Base-by-base conservation (phyloP, 2,329 filamentous ascomycete species). In the Fusarium burgessii region DNA sequence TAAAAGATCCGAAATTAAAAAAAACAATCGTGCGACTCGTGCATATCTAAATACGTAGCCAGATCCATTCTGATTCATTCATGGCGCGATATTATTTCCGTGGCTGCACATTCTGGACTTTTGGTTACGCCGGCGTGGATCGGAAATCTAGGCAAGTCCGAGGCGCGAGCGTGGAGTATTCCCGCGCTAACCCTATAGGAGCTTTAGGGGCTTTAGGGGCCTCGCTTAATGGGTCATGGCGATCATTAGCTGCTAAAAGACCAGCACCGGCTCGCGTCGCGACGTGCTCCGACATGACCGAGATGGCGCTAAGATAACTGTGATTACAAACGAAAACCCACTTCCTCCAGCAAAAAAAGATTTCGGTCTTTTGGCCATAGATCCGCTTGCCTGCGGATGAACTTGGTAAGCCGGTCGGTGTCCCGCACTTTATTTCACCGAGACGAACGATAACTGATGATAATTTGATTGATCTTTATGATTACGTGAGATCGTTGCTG, bases 41-140 rank as follows among this genome's bases (percentile, higher is more conserved):
- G 29, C n/a, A 23, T 57, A 65, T 58, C 55, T 65, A 65, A 65
- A 58, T 58, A 23, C 23, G 23, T 23, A 51, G 47, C 33, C 23
- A 43, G 42, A 33, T n/a, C 52, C 45, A 46, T 60, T 40, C 29
- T 40, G 5, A 23, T 23, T 15, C 20, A n/a, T 27, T 1, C 12
- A 25, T 66, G 43, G 62, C 25, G 23, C 35, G 23, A 36, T 45
- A 33, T 23, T 42, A 51, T 32, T 20, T 18, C 38, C 13, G 18
- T 20, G 57, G 36, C 38, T 25, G 33, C 29, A 14, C n/a, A n/a
- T n/a, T 23, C 58, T 64, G 36, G 42, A 20, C 59, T 25, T 20
- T 35, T 38, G 17, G 29, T 38, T 51, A 15, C 23, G 32, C 55
- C 33, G 43, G 14, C 3, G 20, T 32, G 23, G 43, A 7, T 40